Evolutionary conservation across 257 asterid genomes (phyloP), one percentile per base, ranked within the genome.

Genomic region (Anisodus acutangulus): DNA sequence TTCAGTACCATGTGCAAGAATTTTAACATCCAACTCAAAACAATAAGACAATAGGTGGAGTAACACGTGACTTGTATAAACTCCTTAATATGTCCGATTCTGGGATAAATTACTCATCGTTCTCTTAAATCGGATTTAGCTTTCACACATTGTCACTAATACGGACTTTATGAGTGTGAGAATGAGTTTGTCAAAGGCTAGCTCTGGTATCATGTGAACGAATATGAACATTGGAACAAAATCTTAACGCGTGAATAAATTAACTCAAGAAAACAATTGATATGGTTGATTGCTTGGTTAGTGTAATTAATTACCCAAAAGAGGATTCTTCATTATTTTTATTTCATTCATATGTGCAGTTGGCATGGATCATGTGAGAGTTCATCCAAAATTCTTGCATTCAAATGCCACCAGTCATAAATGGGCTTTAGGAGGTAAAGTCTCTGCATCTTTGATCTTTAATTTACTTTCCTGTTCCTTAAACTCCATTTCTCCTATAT

Each of bases 391-490:
- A 84, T 95, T 92, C 90, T 88, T 95, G 90, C 98, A 95, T 86
- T 95, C 97, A 19, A 95, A 95, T 86, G 98, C 98, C 17, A 95
- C 98, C 69, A 91, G 97, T 88, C 98, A 93, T 86, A 95, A 92
- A 86, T 95, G 98, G 98, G 95, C 97, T 68, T 69, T 95, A 57
- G 98, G 98, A 91, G 98, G 97, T 94, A 82, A 86, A 43, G 5
- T 3, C 59, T 7, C 80, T 12, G 8, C 51, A 5, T 59, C 55
- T 53, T 1, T 63, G 15, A 10, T 16, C 57, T 9, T 55, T 6
- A 2, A 9, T 9, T n/a, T 82, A 68, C 4, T 11, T 74, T 74
- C 60, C 0, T 19, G 17, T 72, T 47, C 37, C 79, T 43, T 41
- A 35, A 43, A 45, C 3, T n/a, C 39, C 41, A 11, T 68, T 13